A percentile compares a stretch with the other conserved stretches of the same genome.
Evolutionary conservation across 768 basidiomycete genomes (phyloP).

Genomic region (Lentinula sp.): DNA sequence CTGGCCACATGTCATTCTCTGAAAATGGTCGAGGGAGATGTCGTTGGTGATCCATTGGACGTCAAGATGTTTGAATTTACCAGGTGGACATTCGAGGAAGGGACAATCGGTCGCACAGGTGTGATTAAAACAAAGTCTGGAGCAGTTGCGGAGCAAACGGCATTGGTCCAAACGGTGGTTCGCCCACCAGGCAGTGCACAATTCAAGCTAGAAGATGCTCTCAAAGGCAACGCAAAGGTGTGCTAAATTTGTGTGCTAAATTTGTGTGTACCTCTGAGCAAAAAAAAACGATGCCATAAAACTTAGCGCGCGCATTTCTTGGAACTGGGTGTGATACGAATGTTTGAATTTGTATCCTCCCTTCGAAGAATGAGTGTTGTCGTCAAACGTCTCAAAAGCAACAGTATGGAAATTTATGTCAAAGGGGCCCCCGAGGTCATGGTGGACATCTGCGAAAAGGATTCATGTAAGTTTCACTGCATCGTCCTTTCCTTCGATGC

Average conservation of each 20-base stretch:
- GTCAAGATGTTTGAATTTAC: slow-evolving; percentile 99
- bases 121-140: slow-evolving; percentile 62
- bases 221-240: slow-evolving; percentile 79
- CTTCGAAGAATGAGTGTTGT: slow-evolving; percentile 96
- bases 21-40: slow-evolving; percentile 79
- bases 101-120: slow-evolving; percentile 61
- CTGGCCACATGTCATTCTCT: slow-evolving; percentile 95
- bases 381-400: slow-evolving; percentile 90
- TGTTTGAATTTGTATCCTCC: slow-evolving; percentile 93
- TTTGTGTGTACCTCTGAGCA: background rate
- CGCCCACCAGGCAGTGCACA: slow-evolving; percentile 90
- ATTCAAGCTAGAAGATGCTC: slow-evolving; percentile 89
- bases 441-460: slow-evolving; percentile 87
- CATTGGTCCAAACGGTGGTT: slow-evolving; percentile 94
- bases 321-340: slow-evolving; percentile 92
- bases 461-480: slow-evolving; percentile 66
- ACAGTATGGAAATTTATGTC: slow-evolving; percentile 95
- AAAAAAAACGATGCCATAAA: background rate
- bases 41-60: slow-evolving; percentile 95
- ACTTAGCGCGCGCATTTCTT: slow-evolving; percentile 90
- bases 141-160: slow-evolving; percentile 63
- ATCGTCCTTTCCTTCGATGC: background rate
- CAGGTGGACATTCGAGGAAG: slow-evolving; percentile 93
- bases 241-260: slow-evolving; percentile 10
- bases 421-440: slow-evolving; percentile 99